Evolutionary conservation across 352 stramenopile genomes (phyloP), one percentile per base, ranked within the genome.

Genomic region (Globisporangium okanoganense): DNA sequence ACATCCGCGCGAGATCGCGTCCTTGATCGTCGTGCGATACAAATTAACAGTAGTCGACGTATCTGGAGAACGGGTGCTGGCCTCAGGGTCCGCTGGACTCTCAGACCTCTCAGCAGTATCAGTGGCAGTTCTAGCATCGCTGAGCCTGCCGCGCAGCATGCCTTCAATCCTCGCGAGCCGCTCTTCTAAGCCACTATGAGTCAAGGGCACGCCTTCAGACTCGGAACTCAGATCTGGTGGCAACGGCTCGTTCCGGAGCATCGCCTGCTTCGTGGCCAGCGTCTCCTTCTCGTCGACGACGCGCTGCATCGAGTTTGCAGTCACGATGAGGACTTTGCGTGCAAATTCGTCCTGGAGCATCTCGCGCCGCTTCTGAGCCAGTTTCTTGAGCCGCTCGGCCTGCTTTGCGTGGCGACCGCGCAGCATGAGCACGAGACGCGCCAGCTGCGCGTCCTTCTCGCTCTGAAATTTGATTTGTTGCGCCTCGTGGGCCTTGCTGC

Each of bases 331-430:
- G 9, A 66, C 62, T 53, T 85, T 87, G 9, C 75, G 73, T 1
- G 64, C 51, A 31, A 71, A 86, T 48, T 87, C 80, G 20, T 87
- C 66, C 52, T 87, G 75, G n/a, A 87, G 35, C 52, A 79, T 41
- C 10, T 51, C 41, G 1, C 55, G 58, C 25, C 73, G 65, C 58
- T 75, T 72, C 2, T 48, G 60, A 7, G 64, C 60, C 0, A 64
- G 54, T 49, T 47, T 52, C 38, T 50, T 56, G 22, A 83, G 57
- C 0, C 70, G 71, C 31, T 56, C 53, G 18, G 56, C 61, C 29
- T 74, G 71, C 40, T 63, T 73, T 5, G 61, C 61, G 35, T 64
- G 71, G 20, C 65, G 61, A 1, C 66, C 71, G 55, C 71, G 73
- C 12, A 88, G 73, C 78, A 86, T 85, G 22, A 87, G 47, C 3